Percentiles rank a stretch among this genome's conserved stretches.
phyloP scores from a whole-genome alignment of 2,329 filamentous ascomycete genomes.

The Nigrospora sphaerica region DNA sequence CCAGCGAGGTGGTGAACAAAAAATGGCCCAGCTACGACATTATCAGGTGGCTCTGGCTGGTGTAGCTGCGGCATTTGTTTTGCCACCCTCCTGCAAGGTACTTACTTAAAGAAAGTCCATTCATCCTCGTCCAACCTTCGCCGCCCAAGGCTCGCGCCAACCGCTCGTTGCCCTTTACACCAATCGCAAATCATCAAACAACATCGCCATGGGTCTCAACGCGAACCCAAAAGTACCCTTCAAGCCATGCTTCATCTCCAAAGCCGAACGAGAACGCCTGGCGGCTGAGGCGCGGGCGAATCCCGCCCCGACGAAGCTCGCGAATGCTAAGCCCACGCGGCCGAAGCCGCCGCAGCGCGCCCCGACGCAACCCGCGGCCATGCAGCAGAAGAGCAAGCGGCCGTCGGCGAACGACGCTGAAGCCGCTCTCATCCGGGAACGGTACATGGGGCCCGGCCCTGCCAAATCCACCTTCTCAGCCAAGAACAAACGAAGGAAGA shows the following conservation, averaged over 20 bases:
- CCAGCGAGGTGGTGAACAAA: too few relatives aligned
- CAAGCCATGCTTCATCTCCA: constrained; percentile 78
- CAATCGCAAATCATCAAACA: too few relatives aligned
- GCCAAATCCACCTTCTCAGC: constrained; percentile 82
- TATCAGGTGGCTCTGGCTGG: too few relatives aligned
- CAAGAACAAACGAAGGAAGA: constrained; percentile 89
- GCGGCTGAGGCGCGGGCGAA: constrained; percentile 47
- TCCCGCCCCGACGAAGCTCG: constrained; percentile 27
- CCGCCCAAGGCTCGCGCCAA: too few relatives aligned
- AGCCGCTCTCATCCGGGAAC: constrained; percentile 64
- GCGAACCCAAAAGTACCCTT: too few relatives aligned
- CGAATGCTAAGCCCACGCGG: constrained; percentile 12
- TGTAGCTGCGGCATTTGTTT: too few relatives aligned
- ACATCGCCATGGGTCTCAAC: constrained; percentile 18
- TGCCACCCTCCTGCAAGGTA: too few relatives aligned
- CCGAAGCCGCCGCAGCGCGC: background rate
- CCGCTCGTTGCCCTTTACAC: too few relatives aligned
- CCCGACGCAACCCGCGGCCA: too few relatives aligned
- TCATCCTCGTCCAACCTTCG: too few relatives aligned
- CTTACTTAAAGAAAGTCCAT: too few relatives aligned
- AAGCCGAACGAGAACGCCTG: constrained; percentile 64
- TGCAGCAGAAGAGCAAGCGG: constrained; percentile 12
- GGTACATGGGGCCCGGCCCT: constrained; percentile 87
- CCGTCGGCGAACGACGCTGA: constrained; percentile 53
- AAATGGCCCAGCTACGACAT: too few relatives aligned